A percentile compares a stretch with the other conserved stretches of the same genome.
phyloP scores from a whole-genome alignment of 2,329 filamentous ascomycete genomes.

The Cercospora sp. region DNA sequence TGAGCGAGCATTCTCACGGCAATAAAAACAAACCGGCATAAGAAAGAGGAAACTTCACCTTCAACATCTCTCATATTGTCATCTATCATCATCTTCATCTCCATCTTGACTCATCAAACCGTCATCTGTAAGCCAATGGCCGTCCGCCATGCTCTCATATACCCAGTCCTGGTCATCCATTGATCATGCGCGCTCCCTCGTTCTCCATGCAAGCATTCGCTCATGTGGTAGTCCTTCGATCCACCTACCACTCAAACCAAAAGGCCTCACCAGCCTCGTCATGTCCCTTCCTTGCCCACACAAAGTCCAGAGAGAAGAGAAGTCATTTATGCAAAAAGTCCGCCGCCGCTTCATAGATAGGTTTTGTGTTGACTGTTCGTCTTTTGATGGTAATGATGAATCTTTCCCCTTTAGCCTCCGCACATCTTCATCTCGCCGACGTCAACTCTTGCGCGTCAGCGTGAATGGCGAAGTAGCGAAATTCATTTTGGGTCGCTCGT shows the following conservation, averaged over 20 bases:
- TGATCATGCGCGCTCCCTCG: not conserved
- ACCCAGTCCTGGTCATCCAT: no score
- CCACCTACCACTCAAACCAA: not conserved
- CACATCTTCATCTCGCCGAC: constrained; percentile 6
- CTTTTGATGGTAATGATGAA: not conserved
- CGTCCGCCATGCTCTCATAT: no score
- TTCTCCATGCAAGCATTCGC: not conserved
- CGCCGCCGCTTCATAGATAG: not conserved
- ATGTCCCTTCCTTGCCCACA: not conserved
- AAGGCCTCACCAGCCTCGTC: not conserved
- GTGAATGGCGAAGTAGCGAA: not conserved
- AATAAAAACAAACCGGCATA: no score
- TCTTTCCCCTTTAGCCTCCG: not conserved
- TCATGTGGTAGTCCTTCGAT: not conserved
- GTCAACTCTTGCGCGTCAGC: constrained; percentile 15
- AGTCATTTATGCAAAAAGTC: not conserved
- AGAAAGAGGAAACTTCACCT: no score
- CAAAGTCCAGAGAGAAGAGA: not conserved
- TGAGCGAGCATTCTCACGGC: no score
- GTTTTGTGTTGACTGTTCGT: not conserved
- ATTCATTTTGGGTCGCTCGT: not conserved
- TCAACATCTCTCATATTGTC: not conserved
- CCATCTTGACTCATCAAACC: no score
- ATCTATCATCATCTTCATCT: not conserved
- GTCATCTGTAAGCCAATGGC: no score